Evolutionary conservation across 2,329 filamentous ascomycete genomes (phyloP).

Genomic region (Colletotrichum somersetense): DNA sequence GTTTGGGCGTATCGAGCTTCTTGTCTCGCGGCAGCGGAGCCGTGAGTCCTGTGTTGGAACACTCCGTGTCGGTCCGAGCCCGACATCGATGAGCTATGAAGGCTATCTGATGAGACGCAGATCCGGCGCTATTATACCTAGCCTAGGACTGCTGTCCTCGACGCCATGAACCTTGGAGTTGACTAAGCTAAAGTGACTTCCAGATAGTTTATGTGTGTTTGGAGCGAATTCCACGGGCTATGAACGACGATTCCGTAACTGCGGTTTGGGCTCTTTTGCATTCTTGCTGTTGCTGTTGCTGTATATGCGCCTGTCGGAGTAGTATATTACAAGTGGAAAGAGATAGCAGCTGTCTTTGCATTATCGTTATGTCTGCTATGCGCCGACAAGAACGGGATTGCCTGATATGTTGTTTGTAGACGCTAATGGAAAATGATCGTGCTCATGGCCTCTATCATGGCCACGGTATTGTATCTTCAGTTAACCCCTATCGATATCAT

Average conservation of each 20-base stretch:
- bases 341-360: not conserved
- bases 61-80: conserved; percentile 5
- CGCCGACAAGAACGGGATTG: not conserved
- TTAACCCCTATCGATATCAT: no score
- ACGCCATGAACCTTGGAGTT: not conserved
- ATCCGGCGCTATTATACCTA: not conserved
- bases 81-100: not conserved
- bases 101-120: not conserved
- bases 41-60: not conserved
- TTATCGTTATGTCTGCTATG: no score
- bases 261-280: not conserved
- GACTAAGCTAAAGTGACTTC: not conserved
- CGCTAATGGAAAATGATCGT: not conserved
- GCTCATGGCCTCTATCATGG: not conserved
- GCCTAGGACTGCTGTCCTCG: not conserved
- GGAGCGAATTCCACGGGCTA: not conserved
- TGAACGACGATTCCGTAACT: not conserved
- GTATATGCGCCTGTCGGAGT: not conserved
- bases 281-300: not conserved
- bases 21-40: conserved; percentile 15
- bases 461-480: no score
- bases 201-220: not conserved
- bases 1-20: not conserved
- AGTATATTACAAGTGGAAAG: not conserved
- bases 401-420: not conserved